These are phyloP conservation scores for Straminergon stramineum DNA, from an alignment of 225 moss, liverwort and hornwort genomes.

Conservation along the genomic window DNA sequence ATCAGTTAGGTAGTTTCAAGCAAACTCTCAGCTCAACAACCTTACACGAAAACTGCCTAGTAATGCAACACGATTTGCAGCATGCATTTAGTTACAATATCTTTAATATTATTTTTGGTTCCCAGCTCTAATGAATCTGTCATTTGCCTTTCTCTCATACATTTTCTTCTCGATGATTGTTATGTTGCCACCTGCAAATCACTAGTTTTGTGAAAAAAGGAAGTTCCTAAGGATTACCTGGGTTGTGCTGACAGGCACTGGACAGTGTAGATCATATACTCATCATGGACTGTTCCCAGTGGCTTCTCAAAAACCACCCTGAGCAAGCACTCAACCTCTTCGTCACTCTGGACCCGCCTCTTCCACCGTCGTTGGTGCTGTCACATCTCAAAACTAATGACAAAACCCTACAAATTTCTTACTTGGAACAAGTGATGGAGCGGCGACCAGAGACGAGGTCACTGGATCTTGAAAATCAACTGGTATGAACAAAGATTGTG, in stretches of 20 bases:
- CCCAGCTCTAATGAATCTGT: background rate
- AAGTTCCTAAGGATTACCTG: background rate
- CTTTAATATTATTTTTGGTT: background rate
- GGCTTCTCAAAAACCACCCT: constrained; percentile 63
- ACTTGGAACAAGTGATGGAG: constrained; percentile 69
- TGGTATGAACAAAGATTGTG: constrained; percentile 31
- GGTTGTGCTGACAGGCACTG: constrained; percentile 34
- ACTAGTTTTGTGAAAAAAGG: background rate
- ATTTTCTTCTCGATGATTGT: background rate
- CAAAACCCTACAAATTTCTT: constrained; percentile 54
- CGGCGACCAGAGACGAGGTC: constrained; percentile 47
- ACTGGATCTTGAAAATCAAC: constrained; percentile 75
- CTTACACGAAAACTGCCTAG: background rate
- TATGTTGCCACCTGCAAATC: background rate
- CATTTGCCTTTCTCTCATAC: background rate
- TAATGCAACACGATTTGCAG: background rate
- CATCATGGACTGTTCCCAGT: constrained; percentile 69
- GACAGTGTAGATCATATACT: constrained; percentile 67
- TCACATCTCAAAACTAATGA: constrained; percentile 61
- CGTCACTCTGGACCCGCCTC: constrained; percentile 63
- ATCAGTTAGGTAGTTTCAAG: background rate
- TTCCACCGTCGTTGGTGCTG: constrained; percentile 75
- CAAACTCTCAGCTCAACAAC: background rate
- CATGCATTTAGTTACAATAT: background rate
- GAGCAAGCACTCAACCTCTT: constrained; percentile 70